Percentiles rank a stretch among this genome's conserved stretches.
phyloP scores from a whole-genome alignment of 768 basidiomycete species.

The Collybiopsis luxurians region DNA sequence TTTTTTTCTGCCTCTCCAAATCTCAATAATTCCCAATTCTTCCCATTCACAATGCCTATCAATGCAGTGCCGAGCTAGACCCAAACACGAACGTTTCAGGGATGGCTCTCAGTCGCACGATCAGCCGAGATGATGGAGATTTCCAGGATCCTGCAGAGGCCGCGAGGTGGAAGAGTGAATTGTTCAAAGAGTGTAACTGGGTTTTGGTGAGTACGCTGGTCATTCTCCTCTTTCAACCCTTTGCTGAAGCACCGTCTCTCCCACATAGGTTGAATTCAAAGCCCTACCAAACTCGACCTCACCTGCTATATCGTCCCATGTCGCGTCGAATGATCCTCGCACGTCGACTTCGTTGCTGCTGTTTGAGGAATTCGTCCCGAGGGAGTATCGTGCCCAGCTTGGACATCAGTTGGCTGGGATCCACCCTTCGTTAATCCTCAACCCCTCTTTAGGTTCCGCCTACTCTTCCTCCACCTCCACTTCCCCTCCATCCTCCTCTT shows the following conservation, averaged over 20 bases:
- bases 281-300: constrained; percentile 39
- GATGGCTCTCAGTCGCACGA: neutral
- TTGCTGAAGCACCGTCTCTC: neutral
- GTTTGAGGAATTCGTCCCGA: constrained; percentile 93
- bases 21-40: too few species aligned
- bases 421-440: neutral
- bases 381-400: constrained; percentile 80
- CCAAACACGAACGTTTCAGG: neutral
- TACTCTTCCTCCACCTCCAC: neutral
- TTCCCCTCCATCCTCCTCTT: neutral
- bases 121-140: neutral
- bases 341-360: constrained; percentile 69
- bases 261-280: constrained; percentile 81
- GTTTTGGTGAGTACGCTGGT: constrained; percentile 64
- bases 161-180: neutral
- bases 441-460: neutral
- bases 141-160: neutral
- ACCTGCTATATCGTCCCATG: neutral
- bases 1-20: too few species aligned
- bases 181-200: constrained; percentile 65
- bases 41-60: too few species aligned
- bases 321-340: constrained; percentile 56
- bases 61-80: neutral
- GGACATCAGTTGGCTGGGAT: neutral
- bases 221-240: neutral